A percentile compares a stretch with the other conserved stretches of the same genome.
These are phyloP conservation scores for Fonsecaea pedrosoi DNA, from an alignment of 2,329 filamentous ascomycete species.

Conservation along the genomic window DNA sequence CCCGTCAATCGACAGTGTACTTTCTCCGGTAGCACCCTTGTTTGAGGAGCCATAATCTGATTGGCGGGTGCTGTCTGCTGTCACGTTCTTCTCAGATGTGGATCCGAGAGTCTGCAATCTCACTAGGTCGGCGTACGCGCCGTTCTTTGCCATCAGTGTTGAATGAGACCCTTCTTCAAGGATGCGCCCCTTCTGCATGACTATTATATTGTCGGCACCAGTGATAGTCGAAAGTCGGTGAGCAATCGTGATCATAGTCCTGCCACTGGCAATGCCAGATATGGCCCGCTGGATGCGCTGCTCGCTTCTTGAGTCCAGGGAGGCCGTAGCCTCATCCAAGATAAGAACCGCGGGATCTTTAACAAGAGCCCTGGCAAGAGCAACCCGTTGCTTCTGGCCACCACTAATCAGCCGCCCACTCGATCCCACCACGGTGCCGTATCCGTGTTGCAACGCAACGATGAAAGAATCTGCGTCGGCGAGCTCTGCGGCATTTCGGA, in stretches of 20 bases:
- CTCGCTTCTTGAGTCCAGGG: slow-evolving; percentile 48
- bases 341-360: slow-evolving; percentile 79
- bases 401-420: slow-evolving; percentile 82
- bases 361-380: slow-evolving; percentile 83
- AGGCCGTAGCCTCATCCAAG: slow-evolving; percentile 48
- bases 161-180: slow-evolving; percentile 46
- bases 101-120: slow-evolving; percentile 49
- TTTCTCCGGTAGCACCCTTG: slow-evolving; percentile 1
- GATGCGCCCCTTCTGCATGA: slow-evolving; percentile 45
- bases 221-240: slow-evolving; percentile 44
- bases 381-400: slow-evolving; percentile 90
- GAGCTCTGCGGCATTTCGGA: slow-evolving; percentile 53
- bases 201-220: slow-evolving; percentile 48
- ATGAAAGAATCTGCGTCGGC: slow-evolving; percentile 68
- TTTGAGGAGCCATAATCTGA: slow-evolving; percentile 19
- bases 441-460: slow-evolving; percentile 57
- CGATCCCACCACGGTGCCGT: slow-evolving; percentile 64
- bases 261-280: slow-evolving; percentile 41
- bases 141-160: slow-evolving; percentile 46
- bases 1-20: slow-evolving; percentile 1
- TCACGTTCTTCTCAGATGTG: slow-evolving; percentile 12
- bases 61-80: slow-evolving; percentile 14
- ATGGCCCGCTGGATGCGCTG: slow-evolving; percentile 45
- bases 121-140: slow-evolving; percentile 59
- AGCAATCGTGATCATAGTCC: slow-evolving; percentile 41